Evolutionary conservation across 2,329 filamentous ascomycete species (phyloP), one percentile per base, ranked within the genome.

Genomic region (Kalmusia sp.): DNA sequence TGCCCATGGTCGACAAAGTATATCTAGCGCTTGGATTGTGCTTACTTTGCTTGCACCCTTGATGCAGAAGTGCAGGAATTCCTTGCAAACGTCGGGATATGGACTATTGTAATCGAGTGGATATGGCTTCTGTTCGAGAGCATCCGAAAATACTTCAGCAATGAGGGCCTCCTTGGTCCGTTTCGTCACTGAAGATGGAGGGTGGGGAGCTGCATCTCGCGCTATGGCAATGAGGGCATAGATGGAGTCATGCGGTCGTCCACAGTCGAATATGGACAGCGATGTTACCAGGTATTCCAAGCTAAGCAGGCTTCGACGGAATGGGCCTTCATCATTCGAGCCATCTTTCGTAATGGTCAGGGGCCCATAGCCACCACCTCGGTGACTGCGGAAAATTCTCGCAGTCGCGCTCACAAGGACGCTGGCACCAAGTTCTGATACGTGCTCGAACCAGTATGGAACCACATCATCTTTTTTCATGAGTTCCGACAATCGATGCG

Each of bases 1-100:
- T 1, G 74, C 73, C 76, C 76, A 78, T 0, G 75, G 75, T 4
- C 75, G 59, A 35, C 75, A 76, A 4, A 78, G 59, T 7, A 77
- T 70, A 52, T 78, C 75, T 17, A 78, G 41, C 5, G 73, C 68
- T 21, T 58, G 58, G 2, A 46, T 57, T 0, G 46, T 53, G 34
- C 74, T 65, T 3, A 44, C 9, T 22, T 55, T 6, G 19, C 45
- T 11, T 21, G 50, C 44, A 3, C 49, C 24, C 11, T 49, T n/a
- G 6, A 76, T 72, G 14, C 54, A 63, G 41, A 76, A 76, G 7
- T 62, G 17, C 11, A 76, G 58, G 39, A 77, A 77, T 7, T 76
- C 63, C 24, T 63, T 59, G 49, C 64, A 76, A 2, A 75, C 65
- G 30, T 77, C 71, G 1, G 51, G 38, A 17, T 67, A 68, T 3